A percentile compares a stretch with the other conserved stretches of the same genome.
Conservation (phyloP, 148 eudicot genomes). For the Rhododendron molle region DNA sequence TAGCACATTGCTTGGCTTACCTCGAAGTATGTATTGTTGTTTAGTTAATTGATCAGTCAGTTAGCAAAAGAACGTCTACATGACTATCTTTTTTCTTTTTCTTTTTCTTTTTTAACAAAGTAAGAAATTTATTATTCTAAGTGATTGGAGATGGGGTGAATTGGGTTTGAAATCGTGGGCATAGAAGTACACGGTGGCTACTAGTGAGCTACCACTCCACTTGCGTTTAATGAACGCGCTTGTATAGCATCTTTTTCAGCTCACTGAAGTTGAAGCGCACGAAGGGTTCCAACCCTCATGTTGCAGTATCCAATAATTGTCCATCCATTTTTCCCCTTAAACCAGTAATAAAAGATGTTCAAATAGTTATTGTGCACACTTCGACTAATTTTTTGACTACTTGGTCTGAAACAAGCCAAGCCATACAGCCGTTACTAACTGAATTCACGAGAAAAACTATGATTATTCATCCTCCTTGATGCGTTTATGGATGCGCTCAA, state of each 20-base stretch:
- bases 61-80: neutral
- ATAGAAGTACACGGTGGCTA: too few species aligned
- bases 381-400: neutral
- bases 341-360: neutral
- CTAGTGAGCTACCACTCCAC: neutral
- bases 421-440: neutral
- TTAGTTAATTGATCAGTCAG: neutral
- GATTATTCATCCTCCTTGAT: neutral
- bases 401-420: neutral
- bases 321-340: neutral
- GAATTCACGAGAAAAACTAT: neutral
- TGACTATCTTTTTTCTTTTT: neutral
- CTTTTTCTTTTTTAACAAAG: too few species aligned
- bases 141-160: neutral
- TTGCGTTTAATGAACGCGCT: neutral
- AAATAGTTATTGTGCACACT: neutral
- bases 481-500: neutral
- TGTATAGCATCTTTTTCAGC: neutral
- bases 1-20: neutral
- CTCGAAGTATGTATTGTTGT: neutral
- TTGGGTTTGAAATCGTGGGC: neutral
- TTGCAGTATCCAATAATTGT: neutral
- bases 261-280: neutral
- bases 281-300: neutral
- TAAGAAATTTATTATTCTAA: too few species aligned